Evolutionary conservation across 1,284 basidiomycete genomes (phyloP).

Genomic region (Cerioporus squamosus): DNA sequence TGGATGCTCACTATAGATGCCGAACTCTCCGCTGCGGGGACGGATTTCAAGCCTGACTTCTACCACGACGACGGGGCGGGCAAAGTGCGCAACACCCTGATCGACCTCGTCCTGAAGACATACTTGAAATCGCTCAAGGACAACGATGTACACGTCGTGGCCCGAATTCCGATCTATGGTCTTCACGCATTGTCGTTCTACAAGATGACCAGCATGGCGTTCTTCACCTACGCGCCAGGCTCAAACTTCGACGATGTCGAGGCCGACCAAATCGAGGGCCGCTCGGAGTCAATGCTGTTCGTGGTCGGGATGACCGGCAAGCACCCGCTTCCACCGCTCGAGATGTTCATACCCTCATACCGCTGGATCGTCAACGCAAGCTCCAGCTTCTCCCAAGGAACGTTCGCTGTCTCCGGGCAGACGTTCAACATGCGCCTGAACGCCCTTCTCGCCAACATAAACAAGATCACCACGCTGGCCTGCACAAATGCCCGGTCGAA

Average conservation of each 20-base stretch:
- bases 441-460: slow-evolving; percentile 28
- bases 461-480: slow-evolving; percentile 33
- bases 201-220: slow-evolving; percentile 27
- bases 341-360: slow-evolving; percentile 14
- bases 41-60: no score
- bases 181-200: slow-evolving; percentile 9
- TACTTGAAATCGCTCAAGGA: slow-evolving; percentile 27
- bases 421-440: slow-evolving; percentile 31
- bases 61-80: no score
- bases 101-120: not conserved
- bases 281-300: slow-evolving; percentile 27
- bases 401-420: slow-evolving; percentile 27
- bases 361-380: slow-evolving; percentile 27
- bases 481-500: slow-evolving; percentile 7
- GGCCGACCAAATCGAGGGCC: not conserved
- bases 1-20: not conserved
- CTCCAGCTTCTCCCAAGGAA: slow-evolving; percentile 25
- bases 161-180: slow-evolving; percentile 28
- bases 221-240: slow-evolving; percentile 20
- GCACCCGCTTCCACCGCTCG: not conserved
- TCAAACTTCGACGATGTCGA: not conserved
- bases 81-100: not conserved
- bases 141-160: slow-evolving; percentile 28
- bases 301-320: slow-evolving; percentile 31
- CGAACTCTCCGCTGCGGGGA: not conserved